These are phyloP conservation scores for Aspergillus neoniger DNA, from an alignment of 2,329 filamentous ascomycete species.

Conservation along the genomic window DNA sequence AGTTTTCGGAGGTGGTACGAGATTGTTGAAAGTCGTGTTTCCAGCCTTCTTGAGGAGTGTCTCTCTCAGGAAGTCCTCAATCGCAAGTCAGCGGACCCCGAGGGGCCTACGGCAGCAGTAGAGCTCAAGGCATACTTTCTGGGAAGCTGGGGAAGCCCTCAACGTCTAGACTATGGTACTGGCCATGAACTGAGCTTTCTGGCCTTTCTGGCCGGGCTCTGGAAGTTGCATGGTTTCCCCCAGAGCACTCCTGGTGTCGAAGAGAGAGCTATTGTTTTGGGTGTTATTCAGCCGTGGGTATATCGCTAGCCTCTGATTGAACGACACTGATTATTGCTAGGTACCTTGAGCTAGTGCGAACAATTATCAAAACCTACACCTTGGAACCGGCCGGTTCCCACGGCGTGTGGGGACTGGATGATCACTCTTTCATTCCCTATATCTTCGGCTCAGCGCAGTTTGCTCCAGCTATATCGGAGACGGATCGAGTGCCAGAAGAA, in stretches of 20 bases:
- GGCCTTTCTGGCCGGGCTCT: constrained; percentile 84
- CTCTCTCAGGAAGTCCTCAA: constrained; percentile 54
- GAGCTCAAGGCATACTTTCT: constrained; percentile 80
- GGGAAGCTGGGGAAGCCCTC: constrained; percentile 82
- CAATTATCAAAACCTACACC: constrained; percentile 84
- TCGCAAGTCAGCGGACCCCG: constrained; percentile 28
- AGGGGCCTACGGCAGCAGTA: constrained; percentile 54
- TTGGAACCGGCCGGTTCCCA: constrained; percentile 95
- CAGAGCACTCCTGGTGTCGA: constrained; percentile 55
- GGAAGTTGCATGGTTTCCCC: constrained; percentile 82
- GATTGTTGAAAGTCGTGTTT: constrained; percentile 63
- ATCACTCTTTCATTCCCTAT: constrained; percentile 92
- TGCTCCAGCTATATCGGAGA: constrained; percentile 68
- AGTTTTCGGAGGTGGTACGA: constrained; percentile 84
- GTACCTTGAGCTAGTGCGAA: constrained; percentile 77
- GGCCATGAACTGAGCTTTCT: constrained; percentile 95
- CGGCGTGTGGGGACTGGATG: constrained; percentile 97
- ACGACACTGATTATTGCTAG: constrained; percentile 44
- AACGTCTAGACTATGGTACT: constrained; percentile 91
- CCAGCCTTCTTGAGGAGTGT: constrained; percentile 58
- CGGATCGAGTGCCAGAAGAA: constrained; percentile 70
- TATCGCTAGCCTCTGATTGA: background rate
- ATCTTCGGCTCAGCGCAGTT: constrained; percentile 93
- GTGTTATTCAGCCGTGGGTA: constrained; percentile 79
- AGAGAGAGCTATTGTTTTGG: constrained; percentile 79